A percentile compares a stretch with the other conserved stretches of the same genome.
Evolutionary conservation across 2,329 filamentous ascomycete genomes (phyloP).

Genomic region (Fusarium buharicum): DNA sequence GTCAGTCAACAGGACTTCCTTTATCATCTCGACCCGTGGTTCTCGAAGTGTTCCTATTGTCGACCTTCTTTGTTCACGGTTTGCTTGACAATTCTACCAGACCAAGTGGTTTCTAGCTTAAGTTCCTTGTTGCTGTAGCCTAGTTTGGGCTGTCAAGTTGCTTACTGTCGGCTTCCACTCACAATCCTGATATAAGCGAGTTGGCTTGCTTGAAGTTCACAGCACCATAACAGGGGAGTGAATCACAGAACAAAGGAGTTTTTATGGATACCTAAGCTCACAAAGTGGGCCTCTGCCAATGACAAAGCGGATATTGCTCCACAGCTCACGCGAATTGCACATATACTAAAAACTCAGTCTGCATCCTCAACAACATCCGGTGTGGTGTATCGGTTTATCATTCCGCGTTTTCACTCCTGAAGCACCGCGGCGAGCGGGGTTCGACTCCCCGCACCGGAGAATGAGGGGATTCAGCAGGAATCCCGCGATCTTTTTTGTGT

Average conservation of each 20-base stretch:
- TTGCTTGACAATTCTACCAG: too few relatives aligned
- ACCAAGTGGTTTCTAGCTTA: too few relatives aligned
- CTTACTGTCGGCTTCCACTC: too few relatives aligned
- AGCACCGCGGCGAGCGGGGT: constrained; percentile 37
- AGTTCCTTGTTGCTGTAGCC: too few relatives aligned
- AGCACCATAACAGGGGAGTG: too few relatives aligned
- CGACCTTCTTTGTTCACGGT: too few relatives aligned
- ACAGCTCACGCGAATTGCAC: neutral
- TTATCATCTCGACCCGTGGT: too few relatives aligned
- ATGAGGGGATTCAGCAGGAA: fast-evolving
- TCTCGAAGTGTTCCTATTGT: too few relatives aligned
- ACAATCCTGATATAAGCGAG: too few relatives aligned
- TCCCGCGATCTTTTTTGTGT: neutral
- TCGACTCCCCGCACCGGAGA: constrained; percentile 40
- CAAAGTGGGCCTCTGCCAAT: neutral
- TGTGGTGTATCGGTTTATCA: constrained; percentile 31
- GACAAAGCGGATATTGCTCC: neutral
- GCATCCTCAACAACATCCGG: constrained; percentile 2
- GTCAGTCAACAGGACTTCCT: too few relatives aligned
- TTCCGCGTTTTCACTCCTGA: constrained; percentile 37
- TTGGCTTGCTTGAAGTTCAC: too few relatives aligned
- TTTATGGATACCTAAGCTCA: neutral
- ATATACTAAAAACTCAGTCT: neutral
- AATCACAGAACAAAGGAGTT: neutral
- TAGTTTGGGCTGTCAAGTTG: too few relatives aligned